Percentiles rank a stretch among this genome's conserved stretches.
Evolutionary conservation across 1,284 basidiomycete species (phyloP).

Genomic region (Malassezia vespertilionis): DNA sequence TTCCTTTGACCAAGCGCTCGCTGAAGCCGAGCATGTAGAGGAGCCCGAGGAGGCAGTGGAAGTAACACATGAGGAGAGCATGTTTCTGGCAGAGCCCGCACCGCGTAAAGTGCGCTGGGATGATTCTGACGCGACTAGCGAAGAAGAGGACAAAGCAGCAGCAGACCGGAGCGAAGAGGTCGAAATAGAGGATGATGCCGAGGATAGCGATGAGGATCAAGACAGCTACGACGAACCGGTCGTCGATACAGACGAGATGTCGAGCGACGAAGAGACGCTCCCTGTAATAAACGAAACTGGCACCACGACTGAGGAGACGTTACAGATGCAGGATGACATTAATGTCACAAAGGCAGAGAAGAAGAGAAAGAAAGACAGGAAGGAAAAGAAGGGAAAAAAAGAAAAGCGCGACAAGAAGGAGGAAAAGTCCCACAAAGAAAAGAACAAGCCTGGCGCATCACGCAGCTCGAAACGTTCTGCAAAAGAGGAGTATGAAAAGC

Average conservation of each 20-base stretch:
- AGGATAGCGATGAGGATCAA: not conserved
- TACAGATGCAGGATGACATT: not conserved
- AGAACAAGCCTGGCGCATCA: not conserved
- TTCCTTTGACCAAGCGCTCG: conserved; percentile 19
- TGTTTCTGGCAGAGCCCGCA: too few relatives aligned
- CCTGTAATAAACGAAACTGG: too few relatives aligned
- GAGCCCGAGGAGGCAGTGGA: conserved; percentile 3
- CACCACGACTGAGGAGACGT: too few relatives aligned
- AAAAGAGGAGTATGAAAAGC: not conserved
- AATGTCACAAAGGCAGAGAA: not conserved
- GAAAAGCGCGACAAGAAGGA: not conserved
- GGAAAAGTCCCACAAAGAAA: not conserved
- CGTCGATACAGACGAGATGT: not conserved
- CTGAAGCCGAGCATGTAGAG: conserved; percentile 11
- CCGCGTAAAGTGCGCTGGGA: conserved; percentile 14
- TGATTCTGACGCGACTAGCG: conserved; percentile 3
- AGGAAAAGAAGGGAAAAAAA: conserved; percentile 6
- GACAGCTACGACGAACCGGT: not conserved
- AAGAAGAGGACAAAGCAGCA: not conserved
- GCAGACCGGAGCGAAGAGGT: not conserved
- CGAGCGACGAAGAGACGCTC: not conserved
- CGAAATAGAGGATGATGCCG: conserved; percentile 4
- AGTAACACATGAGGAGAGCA: not conserved
- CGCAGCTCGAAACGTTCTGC: not conserved
- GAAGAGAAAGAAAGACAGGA: not conserved